A percentile compares a stretch with the other conserved stretches of the same genome.
These are phyloP conservation scores for Hibiscus tridactylites DNA, from an alignment of 345 rosid species.

Conservation along the genomic window DNA sequence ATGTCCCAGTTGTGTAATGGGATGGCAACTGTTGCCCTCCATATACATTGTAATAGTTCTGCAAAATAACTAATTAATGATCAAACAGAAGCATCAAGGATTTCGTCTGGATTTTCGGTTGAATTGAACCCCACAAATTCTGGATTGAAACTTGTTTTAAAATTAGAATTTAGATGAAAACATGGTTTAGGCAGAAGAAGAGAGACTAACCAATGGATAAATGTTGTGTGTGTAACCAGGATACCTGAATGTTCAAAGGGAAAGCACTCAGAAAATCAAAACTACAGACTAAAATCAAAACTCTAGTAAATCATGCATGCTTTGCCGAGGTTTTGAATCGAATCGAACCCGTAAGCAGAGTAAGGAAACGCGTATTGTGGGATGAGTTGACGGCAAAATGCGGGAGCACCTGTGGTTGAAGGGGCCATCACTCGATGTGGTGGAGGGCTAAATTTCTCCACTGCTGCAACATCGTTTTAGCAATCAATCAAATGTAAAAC, in stretches of 20 bases:
- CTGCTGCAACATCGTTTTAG: neutral
- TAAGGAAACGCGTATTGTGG: slow-evolving; percentile 12
- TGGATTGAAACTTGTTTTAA: neutral
- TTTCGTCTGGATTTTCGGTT: neutral
- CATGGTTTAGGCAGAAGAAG: neutral
- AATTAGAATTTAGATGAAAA: neutral
- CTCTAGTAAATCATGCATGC: neutral
- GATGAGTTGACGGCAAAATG: slow-evolving; percentile 7
- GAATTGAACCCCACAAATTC: neutral
- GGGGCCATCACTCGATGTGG: slow-evolving; percentile 6
- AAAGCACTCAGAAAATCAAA: neutral
- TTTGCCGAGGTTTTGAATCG: neutral
- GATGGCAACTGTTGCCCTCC: slow-evolving; percentile 11
- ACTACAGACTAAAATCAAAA: neutral
- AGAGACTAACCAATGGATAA: neutral
- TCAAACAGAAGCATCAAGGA: neutral
- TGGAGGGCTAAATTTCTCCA: slow-evolving; percentile 7
- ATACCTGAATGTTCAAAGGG: slow-evolving; percentile 4
- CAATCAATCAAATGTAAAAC: too few relatives aligned
- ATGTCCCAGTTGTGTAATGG: neutral
- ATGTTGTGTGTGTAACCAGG: neutral
- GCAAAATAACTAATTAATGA: neutral
- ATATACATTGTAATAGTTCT: slow-evolving; percentile 10
- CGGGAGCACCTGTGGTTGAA: neutral
- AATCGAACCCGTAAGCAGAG: slow-evolving; percentile 8